phyloP scores from a whole-genome alignment of 257 asterid genomes.

The Handroanthus guayacan region DNA sequence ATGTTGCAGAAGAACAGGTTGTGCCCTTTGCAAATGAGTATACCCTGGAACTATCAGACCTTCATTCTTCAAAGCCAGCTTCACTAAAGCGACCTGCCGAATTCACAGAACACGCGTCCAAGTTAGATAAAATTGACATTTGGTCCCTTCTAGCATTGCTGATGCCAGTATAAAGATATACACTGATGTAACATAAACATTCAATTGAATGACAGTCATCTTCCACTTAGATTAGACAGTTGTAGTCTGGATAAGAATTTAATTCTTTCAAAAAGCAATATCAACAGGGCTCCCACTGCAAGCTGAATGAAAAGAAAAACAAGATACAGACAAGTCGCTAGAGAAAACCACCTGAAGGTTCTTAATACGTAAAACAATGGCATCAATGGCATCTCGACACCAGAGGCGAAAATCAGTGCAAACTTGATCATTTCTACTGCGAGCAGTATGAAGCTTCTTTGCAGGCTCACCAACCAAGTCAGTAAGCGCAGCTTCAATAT shows the following conservation, averaged over 20 bases:
- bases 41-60: conserved; percentile 94
- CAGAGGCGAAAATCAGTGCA: conserved; percentile 92
- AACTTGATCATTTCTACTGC: conserved; percentile 97
- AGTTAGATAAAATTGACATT: conserved; percentile 29
- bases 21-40: conserved; percentile 98
- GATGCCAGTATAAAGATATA: neutral
- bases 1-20: conserved; percentile 95
- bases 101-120: conserved; percentile 9
- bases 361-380: conserved; percentile 55
- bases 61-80: conserved; percentile 74
- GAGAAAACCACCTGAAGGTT: conserved; percentile 72
- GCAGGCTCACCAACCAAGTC: conserved; percentile 98
- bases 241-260: neutral
- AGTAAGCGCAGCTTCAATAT: conserved; percentile 94
- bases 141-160: neutral
- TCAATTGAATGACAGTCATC: conserved; percentile 5
- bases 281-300: neutral
- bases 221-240: neutral
- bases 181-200: conserved; percentile 13
- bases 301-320: neutral
- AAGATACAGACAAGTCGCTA: neutral
- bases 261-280: neutral
- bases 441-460: conserved; percentile 96
- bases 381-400: conserved; percentile 91
- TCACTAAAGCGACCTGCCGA: conserved; percentile 70